These are phyloP conservation scores for Oxyria digyna DNA, from an alignment of 148 eudicot species.

Conservation along the genomic window DNA sequence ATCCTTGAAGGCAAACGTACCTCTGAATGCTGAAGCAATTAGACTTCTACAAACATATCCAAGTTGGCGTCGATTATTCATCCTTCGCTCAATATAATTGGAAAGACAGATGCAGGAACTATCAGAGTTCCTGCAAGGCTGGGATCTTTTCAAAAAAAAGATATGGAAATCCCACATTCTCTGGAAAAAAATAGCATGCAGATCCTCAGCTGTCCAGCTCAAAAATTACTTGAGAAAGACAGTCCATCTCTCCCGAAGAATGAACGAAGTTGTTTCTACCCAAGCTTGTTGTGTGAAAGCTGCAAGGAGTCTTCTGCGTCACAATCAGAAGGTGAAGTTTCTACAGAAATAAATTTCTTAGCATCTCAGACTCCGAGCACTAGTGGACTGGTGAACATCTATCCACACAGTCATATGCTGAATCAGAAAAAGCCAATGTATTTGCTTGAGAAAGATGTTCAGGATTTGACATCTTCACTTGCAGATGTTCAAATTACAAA, in stretches of 20 bases:
- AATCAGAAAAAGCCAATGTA: conserved; percentile 10
- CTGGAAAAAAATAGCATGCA: conserved; percentile 14
- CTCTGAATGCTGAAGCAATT: not conserved
- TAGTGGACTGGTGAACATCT: conserved; percentile 7
- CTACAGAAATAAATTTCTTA: conserved; percentile 4
- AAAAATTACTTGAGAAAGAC: conserved; percentile 12
- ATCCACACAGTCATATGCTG: conserved; percentile 10
- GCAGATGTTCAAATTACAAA: conserved; percentile 4
- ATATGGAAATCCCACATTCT: conserved; percentile 23
- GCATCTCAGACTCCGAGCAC: conserved; percentile 11
- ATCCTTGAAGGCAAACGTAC: not conserved
- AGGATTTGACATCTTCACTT: conserved; percentile 12
- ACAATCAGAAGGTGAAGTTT: conserved; percentile 2
- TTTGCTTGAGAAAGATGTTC: conserved; percentile 5
- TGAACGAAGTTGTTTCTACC: conserved; percentile 12
- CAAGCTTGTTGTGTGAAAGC: conserved; percentile 11
- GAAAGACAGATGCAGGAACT: conserved; percentile 26
- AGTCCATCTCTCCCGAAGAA: conserved; percentile 12
- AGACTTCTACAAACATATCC: not conserved
- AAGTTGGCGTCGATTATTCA: conserved; percentile 20
- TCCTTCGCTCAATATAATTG: conserved; percentile 17
- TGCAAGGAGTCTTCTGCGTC: conserved; percentile 14
- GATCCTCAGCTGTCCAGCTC: conserved; percentile 8
- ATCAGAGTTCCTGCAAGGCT: conserved; percentile 16
- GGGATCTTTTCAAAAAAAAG: conserved; percentile 23